Conservation (phyloP, 1,284 basidiomycete genomes). For the Boletus sp. region DNA sequence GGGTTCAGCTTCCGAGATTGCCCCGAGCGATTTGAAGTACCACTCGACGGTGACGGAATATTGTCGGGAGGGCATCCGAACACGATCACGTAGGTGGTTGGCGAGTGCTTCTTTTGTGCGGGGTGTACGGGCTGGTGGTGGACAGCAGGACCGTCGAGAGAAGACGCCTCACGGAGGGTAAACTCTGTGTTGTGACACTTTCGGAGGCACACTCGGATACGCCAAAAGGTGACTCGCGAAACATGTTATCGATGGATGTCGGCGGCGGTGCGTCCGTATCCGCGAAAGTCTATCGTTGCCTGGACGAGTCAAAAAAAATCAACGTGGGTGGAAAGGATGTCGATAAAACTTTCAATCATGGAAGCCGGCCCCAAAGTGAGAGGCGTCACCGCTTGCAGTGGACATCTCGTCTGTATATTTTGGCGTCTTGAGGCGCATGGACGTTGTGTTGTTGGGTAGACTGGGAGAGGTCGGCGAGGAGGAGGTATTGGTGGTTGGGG, state of each 20-base stretch:
- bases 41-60: constrained; percentile 69
- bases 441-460: constrained; percentile 65
- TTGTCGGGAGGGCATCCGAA: constrained; percentile 79
- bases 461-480: constrained; percentile 38
- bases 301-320: constrained; percentile 21
- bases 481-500: not conserved
- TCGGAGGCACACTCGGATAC: constrained; percentile 25
- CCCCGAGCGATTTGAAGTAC: constrained; percentile 71
- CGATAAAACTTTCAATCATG: constrained; percentile 76
- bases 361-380: constrained; percentile 78
- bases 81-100: constrained; percentile 62
- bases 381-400: constrained; percentile 61
- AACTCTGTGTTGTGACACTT: not conserved
- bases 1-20: constrained; percentile 64
- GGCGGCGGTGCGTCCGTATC: constrained; percentile 78
- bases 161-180: constrained; percentile 25
- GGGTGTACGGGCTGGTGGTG: constrained; percentile 37
- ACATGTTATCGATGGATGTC: constrained; percentile 70
- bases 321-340: constrained; percentile 37
- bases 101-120: constrained; percentile 36
- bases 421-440: constrained; percentile 54
- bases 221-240: constrained; percentile 50
- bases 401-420: constrained; percentile 70
- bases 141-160: constrained; percentile 28
- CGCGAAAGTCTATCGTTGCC: constrained; percentile 61